Conservation (phyloP, 345 rosid species). For the Abelmoschus esculentus region DNA sequence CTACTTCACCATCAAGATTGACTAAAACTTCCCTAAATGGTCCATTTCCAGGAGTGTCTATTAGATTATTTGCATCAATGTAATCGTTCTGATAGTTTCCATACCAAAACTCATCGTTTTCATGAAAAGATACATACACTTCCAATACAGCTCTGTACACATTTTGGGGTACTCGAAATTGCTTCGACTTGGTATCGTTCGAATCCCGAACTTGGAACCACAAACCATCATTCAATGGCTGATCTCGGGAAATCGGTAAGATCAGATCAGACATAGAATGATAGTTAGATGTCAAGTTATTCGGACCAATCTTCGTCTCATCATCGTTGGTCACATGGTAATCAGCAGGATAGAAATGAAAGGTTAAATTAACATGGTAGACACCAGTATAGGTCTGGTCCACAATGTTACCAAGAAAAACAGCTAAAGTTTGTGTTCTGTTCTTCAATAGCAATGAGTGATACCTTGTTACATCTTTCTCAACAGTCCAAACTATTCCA, state of each 20-base stretch:
- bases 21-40: conserved; percentile 85
- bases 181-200: conserved; percentile 32
- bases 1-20: conserved; percentile 44
- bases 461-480: conserved; percentile 79
- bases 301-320: conserved; percentile 1
- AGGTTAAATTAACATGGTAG: conserved; percentile 54
- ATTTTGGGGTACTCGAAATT: conserved; percentile 52
- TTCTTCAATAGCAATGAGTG: conserved; percentile 50
- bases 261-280: conserved; percentile 57
- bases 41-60: conserved; percentile 56
- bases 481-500: conserved; percentile 41
- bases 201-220: conserved; percentile 66
- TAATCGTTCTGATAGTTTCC: conserved; percentile 60
- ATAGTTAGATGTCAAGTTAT: conserved; percentile 1
- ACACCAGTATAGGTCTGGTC: conserved; percentile 66
- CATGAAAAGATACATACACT: conserved; percentile 83
- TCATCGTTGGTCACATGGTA: not conserved
- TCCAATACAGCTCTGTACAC: conserved; percentile 81
- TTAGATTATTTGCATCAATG: conserved; percentile 47
- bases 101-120: conserved; percentile 88
- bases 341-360: conserved; percentile 55
- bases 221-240: conserved; percentile 59
- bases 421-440: conserved; percentile 45
- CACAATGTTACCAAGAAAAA: conserved; percentile 61
- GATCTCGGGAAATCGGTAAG: conserved; percentile 57